Conservation (phyloP, 2,329 filamentous ascomycete genomes). For the Colletotrichum cordylinicola region DNA sequence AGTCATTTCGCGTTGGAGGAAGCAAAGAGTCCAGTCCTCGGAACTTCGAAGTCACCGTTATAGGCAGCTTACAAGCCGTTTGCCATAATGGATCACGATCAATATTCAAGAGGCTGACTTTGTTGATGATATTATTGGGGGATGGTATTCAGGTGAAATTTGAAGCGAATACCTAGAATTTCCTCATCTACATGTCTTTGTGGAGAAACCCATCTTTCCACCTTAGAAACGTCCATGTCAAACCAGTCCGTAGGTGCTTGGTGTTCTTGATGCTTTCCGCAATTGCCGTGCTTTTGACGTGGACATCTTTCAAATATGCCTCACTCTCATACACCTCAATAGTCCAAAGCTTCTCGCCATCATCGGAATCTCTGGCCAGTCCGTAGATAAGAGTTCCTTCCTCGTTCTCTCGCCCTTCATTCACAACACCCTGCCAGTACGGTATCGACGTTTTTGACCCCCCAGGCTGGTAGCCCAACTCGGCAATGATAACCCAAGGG, state of each 20-base stretch:
- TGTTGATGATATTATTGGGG: not conserved
- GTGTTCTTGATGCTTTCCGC: not conserved
- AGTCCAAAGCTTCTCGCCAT: not conserved
- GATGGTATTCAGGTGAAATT: accelerated
- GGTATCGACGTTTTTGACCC: not conserved
- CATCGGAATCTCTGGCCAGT: not conserved
- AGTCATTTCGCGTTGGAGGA: not conserved
- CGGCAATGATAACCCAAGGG: not conserved
- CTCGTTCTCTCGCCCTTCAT: not conserved
- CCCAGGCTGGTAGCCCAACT: not conserved
- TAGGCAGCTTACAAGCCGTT: not conserved
- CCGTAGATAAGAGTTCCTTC: not conserved
- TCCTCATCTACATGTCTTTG: not conserved
- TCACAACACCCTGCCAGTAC: not conserved
- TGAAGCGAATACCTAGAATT: too few species aligned
- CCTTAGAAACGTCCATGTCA: not conserved
- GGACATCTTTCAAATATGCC: not conserved
- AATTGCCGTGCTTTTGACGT: not conserved
- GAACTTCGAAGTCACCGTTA: accelerated
- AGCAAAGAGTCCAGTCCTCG: not conserved
- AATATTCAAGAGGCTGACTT: not conserved
- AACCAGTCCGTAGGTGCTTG: not conserved
- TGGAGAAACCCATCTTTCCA: not conserved
- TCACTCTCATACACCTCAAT: not conserved
- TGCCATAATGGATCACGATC: too few species aligned